These are phyloP conservation scores for Suzukiozyma palmioleophila DNA, from an alignment of 1,139 yeast genomes.

Conservation along the genomic window DNA sequence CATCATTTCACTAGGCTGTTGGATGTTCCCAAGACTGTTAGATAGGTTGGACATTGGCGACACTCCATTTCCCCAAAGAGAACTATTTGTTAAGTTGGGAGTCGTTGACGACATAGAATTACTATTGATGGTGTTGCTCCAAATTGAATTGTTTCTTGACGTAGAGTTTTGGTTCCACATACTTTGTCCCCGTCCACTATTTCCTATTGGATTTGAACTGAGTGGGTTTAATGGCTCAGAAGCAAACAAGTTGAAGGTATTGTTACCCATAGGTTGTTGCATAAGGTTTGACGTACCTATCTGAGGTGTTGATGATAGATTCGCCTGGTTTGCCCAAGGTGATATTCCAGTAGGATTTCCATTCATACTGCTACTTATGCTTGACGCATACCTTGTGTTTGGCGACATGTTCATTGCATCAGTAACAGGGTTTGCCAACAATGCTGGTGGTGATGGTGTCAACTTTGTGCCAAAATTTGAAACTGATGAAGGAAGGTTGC, in stretches of 20 bases:
- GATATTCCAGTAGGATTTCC: conserved; percentile 7
- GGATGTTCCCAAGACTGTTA: not conserved
- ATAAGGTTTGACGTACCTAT: not conserved
- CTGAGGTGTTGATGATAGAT: conserved; percentile 8
- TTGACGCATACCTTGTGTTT: not conserved
- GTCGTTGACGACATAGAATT: not conserved
- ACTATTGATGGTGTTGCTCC: conserved; percentile 19
- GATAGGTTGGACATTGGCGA: not conserved
- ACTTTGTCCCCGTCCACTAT: not conserved
- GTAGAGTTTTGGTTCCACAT: conserved; percentile 6
- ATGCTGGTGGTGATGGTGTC: conserved; percentile 7
- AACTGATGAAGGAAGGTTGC: conserved; percentile 7
- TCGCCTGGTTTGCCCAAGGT: conserved; percentile 15
- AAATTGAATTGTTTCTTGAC: conserved; percentile 28
- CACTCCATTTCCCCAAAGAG: conserved; percentile 6
- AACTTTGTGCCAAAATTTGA: not conserved
- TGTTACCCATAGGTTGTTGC: not conserved
- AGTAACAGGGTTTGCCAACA: conserved; percentile 5
- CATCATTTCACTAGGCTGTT: conserved; percentile 6
- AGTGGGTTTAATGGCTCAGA: not conserved
- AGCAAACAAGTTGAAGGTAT: conserved; percentile 1
- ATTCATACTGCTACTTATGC: not conserved
- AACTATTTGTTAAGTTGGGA: conserved; percentile 2
- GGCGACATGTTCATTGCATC: conserved; percentile 7
- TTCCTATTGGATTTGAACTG: not conserved